A percentile compares a stretch with the other conserved stretches of the same genome.
Evolutionary conservation across 768 basidiomycete genomes (phyloP).

Genomic region (Nidularia sp.): DNA sequence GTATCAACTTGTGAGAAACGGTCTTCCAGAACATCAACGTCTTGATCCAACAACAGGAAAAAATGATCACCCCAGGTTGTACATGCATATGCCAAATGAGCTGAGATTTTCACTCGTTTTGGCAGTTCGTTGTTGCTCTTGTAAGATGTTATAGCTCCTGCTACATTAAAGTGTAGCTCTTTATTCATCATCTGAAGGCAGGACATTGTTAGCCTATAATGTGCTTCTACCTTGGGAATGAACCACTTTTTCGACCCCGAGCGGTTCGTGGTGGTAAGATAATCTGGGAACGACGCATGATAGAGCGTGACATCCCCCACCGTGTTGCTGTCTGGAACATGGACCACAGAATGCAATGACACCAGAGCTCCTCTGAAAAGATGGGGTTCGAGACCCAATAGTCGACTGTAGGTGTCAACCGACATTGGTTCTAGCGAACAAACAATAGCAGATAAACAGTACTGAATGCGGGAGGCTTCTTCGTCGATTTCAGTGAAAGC

Average conservation of each 20-base stretch:
- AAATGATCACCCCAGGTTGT: not conserved
- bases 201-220: not conserved
- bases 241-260: not conserved
- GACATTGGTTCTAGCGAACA: not conserved
- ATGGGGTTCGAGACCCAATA: not conserved
- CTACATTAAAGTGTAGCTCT: not conserved
- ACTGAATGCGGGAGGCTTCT: not conserved
- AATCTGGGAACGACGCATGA: not conserved
- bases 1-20: not conserved
- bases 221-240: not conserved
- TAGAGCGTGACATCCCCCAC: not conserved
- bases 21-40: not conserved
- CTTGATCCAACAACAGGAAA: not conserved
- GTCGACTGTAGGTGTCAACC: not conserved
- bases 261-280: not conserved
- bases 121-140: not conserved
- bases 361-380: not conserved
- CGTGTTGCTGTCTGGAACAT: not conserved
- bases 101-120: not conserved
- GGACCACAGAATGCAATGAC: not conserved
- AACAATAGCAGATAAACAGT: not conserved
- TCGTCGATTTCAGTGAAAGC: not conserved
- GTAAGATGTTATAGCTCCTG: not conserved
- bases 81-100: not conserved
- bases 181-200: not conserved